Evolutionary conservation across 208 protist species (phyloP), one percentile per base, ranked within the genome.

Genomic region (Strigomonas culicis): DNA sequence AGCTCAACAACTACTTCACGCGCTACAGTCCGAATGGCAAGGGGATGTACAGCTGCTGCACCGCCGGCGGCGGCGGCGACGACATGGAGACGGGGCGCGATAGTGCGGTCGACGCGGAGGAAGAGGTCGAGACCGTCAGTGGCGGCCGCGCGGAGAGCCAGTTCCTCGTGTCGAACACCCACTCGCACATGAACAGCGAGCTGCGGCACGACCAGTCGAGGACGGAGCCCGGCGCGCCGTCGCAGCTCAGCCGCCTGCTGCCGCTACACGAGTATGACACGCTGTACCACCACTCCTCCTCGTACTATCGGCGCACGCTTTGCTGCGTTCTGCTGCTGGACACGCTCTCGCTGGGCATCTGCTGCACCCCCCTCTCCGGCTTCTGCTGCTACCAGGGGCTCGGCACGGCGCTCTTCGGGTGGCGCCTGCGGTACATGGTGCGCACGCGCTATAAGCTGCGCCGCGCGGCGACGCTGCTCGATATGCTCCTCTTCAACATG

Each of bases 381-480:
- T 59, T 49, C 32, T 82, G 71, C 70, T 82, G 66, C 59, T 93
- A 90, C 58, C 80, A 84, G 34, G 87, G 87, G 17, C n/a, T 83
- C 25, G 87, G 87, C n/a, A 84, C 83, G 4, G 57, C 75, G 4
- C 56, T 84, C 2, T 90, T 74, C 58, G 79, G 71, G 11, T 88
- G 75, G 65, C 83, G 86, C 21, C 69, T 90, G 44, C 87, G 87
- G 7, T 93, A 87, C 63, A 32, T 88, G 22, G 57, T 90, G 24
- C 83, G 84, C 1, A 74, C 70, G 15, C 87, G 87, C 15, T 93
- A 90, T 63, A 76, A 76, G 43, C 63, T 93, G 3, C 70, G n/a
- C 2, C 8, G n/a, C 8, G 59, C 70, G 13, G 66, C 57, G 49
- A 68, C 79, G 1, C 21, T 57, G 22, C 21, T 46, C 2, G 79